Evolutionary conservation across 2,329 filamentous ascomycete genomes (phyloP).

Genomic region (Colletotrichum somersetense): DNA sequence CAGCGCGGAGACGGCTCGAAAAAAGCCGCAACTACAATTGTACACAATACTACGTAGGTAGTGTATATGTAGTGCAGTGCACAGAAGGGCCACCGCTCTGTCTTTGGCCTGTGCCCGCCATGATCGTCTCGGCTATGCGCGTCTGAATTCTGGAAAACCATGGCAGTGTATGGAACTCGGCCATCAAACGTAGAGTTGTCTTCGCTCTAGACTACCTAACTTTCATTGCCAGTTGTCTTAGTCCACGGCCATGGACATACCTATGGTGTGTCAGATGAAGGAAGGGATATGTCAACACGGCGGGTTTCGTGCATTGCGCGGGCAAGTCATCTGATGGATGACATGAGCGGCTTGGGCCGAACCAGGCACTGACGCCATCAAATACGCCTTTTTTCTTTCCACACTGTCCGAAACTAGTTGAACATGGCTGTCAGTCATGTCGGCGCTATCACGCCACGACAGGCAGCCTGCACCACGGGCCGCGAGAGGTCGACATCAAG

Average conservation of each 20-base stretch:
- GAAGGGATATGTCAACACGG: background rate
- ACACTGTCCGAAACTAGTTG: background rate
- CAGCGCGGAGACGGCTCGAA: background rate
- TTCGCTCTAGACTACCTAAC: constrained; percentile 9
- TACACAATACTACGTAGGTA: background rate
- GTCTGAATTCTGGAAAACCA: background rate
- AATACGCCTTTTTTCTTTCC: constrained; percentile 4
- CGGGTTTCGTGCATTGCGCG: no score
- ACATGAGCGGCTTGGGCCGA: constrained; percentile 10
- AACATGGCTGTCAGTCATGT: background rate
- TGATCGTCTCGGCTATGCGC: constrained; percentile 22
- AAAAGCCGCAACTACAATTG: background rate
- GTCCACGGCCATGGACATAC: background rate
- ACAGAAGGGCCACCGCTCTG: background rate
- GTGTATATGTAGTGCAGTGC: no score
- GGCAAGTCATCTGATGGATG: constrained; percentile 29
- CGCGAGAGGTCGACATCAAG: constrained; percentile 5
- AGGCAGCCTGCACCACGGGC: background rate
- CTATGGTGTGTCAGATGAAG: background rate
- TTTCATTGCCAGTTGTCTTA: background rate
- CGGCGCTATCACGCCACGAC: constrained; percentile 1
- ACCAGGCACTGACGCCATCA: constrained; percentile 14
- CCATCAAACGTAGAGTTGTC: background rate
- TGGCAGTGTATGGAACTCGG: background rate
- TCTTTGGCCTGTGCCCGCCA: constrained; percentile 18